phyloP scores from a whole-genome alignment of 2,329 filamentous ascomycete species.

The Colletotrichum endophyticum region DNA sequence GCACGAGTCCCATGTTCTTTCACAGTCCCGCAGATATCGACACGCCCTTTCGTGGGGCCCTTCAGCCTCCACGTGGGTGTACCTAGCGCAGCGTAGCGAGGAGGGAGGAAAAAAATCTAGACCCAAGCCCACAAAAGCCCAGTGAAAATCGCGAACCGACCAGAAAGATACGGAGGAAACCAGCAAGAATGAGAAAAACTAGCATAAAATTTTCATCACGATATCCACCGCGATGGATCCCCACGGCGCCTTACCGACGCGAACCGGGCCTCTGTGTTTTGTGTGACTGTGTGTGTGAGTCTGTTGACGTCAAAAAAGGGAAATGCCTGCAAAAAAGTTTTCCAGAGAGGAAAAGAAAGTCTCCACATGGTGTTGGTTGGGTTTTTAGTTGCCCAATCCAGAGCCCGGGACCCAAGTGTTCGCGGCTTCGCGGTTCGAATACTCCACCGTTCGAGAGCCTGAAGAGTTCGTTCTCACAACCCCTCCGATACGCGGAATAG shows the following conservation, averaged over 20 bases:
- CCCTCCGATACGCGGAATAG: background rate
- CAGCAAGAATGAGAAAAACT: background rate
- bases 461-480: background rate
- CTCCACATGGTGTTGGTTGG: background rate
- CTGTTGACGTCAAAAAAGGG: conserved; percentile 1
- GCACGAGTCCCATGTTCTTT: background rate
- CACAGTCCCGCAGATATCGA: background rate
- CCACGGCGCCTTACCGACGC: background rate
- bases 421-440: background rate
- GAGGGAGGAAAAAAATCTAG: background rate
- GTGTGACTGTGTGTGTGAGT: background rate
- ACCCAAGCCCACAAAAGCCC: background rate
- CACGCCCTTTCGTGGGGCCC: background rate
- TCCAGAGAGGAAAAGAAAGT: background rate
- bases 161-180: background rate
- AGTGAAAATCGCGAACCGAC: background rate
- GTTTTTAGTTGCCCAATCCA: background rate
- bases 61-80: background rate
- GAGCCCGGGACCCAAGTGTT: background rate
- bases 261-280: background rate
- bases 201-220: background rate
- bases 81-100: background rate
- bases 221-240: conserved; percentile 1
- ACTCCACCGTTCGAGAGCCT: background rate
- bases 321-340: background rate